Evolutionary conservation across 2,329 filamentous ascomycete genomes (phyloP).

Genomic region (Claviceps digitariae): DNA sequence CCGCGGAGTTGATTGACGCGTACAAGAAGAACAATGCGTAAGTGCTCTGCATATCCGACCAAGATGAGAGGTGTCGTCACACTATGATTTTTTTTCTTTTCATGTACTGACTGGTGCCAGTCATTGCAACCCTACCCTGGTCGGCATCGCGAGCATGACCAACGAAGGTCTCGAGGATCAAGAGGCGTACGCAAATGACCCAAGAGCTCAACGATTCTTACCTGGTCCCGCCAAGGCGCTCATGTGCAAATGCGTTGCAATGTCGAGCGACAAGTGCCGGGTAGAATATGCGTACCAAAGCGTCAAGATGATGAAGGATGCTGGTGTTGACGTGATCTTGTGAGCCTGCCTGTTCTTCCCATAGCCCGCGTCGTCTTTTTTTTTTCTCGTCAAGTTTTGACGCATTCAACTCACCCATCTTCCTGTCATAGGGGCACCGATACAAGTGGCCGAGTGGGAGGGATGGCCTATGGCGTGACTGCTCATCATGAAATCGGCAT

Average conservation of each 20-base stretch:
- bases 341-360: conserved; percentile 1
- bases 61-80: not conserved
- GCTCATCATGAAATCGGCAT: conserved; percentile 9
- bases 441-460: conserved; percentile 6
- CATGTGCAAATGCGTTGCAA: conserved; percentile 5
- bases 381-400: not conserved
- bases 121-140: conserved; percentile 13
- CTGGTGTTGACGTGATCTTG: conserved; percentile 8
- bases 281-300: conserved; percentile 8
- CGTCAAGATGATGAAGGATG: conserved; percentile 6
- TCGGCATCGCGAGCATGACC: conserved; percentile 11
- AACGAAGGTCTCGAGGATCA: conserved; percentile 11
- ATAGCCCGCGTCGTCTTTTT: not conserved
- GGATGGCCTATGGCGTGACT: conserved; percentile 6
- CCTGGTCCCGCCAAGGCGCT: conserved; percentile 4
- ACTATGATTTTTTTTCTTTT: not conserved
- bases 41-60: not conserved
- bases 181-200: conserved; percentile 10
- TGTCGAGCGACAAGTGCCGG: conserved; percentile 2
- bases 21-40: conserved; percentile 12
- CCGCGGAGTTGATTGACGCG: conserved; percentile 10
- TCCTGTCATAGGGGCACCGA: conserved; percentile 7
- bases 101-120: not conserved
- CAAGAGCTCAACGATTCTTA: conserved; percentile 2
- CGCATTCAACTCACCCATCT: not conserved